Evolutionary conservation across 768 basidiomycete species (phyloP).

Genomic region (Termitomyces sp.): DNA sequence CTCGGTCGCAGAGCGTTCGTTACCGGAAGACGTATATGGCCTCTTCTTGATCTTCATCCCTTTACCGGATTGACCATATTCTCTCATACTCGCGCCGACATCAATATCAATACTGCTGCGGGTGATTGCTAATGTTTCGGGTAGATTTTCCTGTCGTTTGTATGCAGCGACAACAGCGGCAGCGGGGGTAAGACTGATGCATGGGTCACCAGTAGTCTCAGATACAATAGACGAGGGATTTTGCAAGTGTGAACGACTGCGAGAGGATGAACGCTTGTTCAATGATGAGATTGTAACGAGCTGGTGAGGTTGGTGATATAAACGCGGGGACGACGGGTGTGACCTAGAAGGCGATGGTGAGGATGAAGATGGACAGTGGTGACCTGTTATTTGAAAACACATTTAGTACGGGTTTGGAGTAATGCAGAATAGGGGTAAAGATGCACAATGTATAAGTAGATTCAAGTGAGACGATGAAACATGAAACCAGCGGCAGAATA

Average conservation of each 20-base stretch:
- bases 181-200: constrained; percentile 36
- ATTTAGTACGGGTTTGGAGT: neutral
- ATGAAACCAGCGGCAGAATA: neutral
- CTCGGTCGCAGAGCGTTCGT: neutral
- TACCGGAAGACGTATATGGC: constrained; percentile 2
- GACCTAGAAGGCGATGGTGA: constrained; percentile 1
- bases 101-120: neutral
- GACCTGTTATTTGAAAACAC: neutral
- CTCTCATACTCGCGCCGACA: neutral
- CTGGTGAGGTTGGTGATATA: neutral
- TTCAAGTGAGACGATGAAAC: neutral
- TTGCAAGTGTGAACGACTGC: neutral
- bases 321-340: neutral
- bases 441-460: neutral
- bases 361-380: neutral
- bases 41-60: constrained; percentile 17
- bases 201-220: neutral
- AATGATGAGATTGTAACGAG: no score
- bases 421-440: neutral
- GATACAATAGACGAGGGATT: neutral
- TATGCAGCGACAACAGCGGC: constrained; percentile 41
- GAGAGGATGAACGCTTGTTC: neutral
- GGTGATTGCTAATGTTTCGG: neutral
- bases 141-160: constrained; percentile 32
- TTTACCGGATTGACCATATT: no score